Base-by-base conservation (phyloP, 1,284 basidiomycete species). In the Vanrija sp. region DNA sequence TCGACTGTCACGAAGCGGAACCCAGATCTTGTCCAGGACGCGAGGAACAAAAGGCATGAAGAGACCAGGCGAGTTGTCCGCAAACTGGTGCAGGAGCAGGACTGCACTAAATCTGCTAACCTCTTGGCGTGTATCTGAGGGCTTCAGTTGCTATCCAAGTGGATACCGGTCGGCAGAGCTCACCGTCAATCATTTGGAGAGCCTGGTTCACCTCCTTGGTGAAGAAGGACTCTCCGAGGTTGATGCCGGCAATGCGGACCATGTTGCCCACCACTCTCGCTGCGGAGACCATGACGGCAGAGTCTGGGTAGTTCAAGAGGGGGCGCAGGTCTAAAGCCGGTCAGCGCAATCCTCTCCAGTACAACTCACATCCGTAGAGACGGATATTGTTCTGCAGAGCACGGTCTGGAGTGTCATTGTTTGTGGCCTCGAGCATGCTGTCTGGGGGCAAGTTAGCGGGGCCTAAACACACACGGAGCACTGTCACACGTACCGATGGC, bases 11-110 rank as follows among this genome's bases (percentile, higher is more conserved):
- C 92, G 80, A 29, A 98, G 75, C 1, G 93, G 90, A 1, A 87
- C 85, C 65, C 94, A 86, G 55, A 98, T 90, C 75, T 91, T 92
- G 69, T 93, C 91, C 50, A 97, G 86, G 6, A 95, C 88, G 38
- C 89, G 82, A 49, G 83, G 82, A 26, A 96, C 89, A 73, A 91
- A 89, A 1, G 88, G 84, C 66, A 92, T 86, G 73, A 95, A 93
- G 67, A 92, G 87, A 12, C 81, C 85, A 0, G 89, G 87, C 60
- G 87, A 91, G 69, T 92, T 88, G 38, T 85, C 81, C 1, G 94
- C 92, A 46, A 98, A 82, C 73, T 95, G 91, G 76, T 94, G 92
- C 42, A 96, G 78, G 52, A 96, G 87, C 46, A 97, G 83, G 1
- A 77, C 71, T 3, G 72, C 72, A 46, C 69, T 66, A 63, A 76